Evolutionary conservation across 169 alveolate species (phyloP).

Genomic region (Eimeria brunetti): DNA sequence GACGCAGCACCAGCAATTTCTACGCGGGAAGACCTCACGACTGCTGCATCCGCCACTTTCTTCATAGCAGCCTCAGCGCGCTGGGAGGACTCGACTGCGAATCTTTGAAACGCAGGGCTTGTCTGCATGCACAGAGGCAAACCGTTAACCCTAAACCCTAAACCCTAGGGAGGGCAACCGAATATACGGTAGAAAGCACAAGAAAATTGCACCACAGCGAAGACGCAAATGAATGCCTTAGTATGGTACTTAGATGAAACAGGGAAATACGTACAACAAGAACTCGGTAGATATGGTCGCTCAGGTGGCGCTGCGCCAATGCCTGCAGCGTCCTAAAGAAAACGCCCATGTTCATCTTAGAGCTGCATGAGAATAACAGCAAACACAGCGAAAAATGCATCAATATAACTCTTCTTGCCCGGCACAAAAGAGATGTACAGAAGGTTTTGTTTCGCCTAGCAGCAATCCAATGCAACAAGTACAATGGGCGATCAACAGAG

Average conservation of each 20-base stretch:
- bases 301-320: slow-evolving; percentile 72
- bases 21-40: slow-evolving; percentile 17
- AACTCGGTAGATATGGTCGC: slow-evolving; percentile 61
- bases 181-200: not conserved
- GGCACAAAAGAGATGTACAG: not conserved
- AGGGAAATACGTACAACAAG: slow-evolving; percentile 14
- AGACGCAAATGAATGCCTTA: not conserved
- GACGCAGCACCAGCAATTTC: not conserved
- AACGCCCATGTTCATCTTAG: slow-evolving; percentile 57
- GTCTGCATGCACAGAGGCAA: slow-evolving; percentile 3
- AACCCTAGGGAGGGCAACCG: not conserved
- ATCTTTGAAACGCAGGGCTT: slow-evolving; percentile 61
- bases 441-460: not conserved
- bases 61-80: slow-evolving; percentile 28
- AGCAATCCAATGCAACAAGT: not conserved
- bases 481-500: not conserved
- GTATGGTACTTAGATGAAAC: not conserved
- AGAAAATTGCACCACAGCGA: not conserved
- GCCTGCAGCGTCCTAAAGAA: slow-evolving; percentile 62
- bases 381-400: not conserved
- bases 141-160: not conserved
- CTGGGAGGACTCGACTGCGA: slow-evolving; percentile 67
- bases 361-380: not conserved
- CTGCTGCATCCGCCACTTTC: slow-evolving; percentile 56
- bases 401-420: not conserved